Base-by-base conservation (phyloP, 495 filamentous ascomycete genomes). In the Penicillium canescens region DNA sequence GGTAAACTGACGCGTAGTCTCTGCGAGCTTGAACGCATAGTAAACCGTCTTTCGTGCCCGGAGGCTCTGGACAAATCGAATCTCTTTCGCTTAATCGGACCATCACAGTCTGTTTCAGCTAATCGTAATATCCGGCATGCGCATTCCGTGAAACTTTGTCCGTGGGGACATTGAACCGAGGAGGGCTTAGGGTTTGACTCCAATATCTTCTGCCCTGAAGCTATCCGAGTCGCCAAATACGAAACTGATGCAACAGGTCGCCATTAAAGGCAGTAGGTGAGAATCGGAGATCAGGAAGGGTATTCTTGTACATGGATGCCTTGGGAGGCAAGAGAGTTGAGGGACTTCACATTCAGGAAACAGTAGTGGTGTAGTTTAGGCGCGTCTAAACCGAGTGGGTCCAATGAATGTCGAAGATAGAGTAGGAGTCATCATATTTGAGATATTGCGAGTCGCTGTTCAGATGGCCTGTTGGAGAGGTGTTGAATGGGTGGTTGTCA, bases 1-100 rank as follows among this genome's bases (percentile, higher is more conserved):
- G 64, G 69, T 56, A 57, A 69, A 75, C 74, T 63, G 76, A 78
- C 76, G 73, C 72, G 66, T 62, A 60, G 60, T 58, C 69, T 65
- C 44, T 71, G 42, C 24, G 65, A 65, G 56, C 66, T 8, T 10
- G 43, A 57, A 66, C 59, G 65, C 73, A 78, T 78, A 73, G 72
- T 73, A 54, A 56, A 68, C 71, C 71, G 60, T 76, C 72, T 76
- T 75, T 74, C 52, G 52, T 49, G 57, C 65, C 57, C 48, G 40
- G 46, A 55, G 60, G 66, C 68, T 76, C 71, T 77, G 72, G 67
- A 67, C 54, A 65, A 52, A 20, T 62, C 70, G 62, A 61, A 57
- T 54, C 56, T 67, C 61, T 71, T 78, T 78, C 58, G 47, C 63
- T 48, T 52, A 42, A 38, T 57, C 63, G 34, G 63, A 54, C 62